Conservation (phyloP, 1,284 basidiomycete genomes). For the Hymenochaete sp. region DNA sequence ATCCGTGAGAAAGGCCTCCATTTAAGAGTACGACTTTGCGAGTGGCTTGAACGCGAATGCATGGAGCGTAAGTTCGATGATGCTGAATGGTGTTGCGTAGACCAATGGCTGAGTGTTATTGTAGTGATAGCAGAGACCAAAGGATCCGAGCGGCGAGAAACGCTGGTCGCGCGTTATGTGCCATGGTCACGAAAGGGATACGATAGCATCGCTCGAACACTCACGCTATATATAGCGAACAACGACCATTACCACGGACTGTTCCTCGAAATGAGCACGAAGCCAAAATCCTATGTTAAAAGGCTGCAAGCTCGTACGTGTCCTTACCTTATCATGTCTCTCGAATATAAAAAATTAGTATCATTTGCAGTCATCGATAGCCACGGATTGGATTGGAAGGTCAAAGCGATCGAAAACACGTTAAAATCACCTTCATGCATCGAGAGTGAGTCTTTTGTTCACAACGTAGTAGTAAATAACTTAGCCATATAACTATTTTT, state of each 20-base stretch:
- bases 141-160: not conserved
- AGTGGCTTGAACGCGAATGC: conserved; percentile 5
- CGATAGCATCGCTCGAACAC: conserved; percentile 1
- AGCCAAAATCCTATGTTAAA: not conserved
- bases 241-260: not conserved
- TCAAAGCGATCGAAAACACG: not conserved
- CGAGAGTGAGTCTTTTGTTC: conserved; percentile 4
- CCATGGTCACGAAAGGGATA: conserved; percentile 3
- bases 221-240: not conserved
- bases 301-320: conserved; percentile 8
- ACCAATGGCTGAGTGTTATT: too few species aligned
- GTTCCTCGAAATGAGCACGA: not conserved
- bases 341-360: not conserved
- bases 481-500: not conserved
- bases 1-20: not conserved
- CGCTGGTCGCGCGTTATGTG: not conserved
- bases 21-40: not conserved
- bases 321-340: not conserved
- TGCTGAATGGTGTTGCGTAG: too few species aligned
- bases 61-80: conserved; percentile 6
- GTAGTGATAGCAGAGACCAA: too few species aligned
- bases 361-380: conserved; percentile 3
- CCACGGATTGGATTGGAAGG: conserved; percentile 6
- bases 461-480: not conserved
- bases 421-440: conserved; percentile 3